Evolutionary conservation across 78 protist genomes (phyloP).

Genomic region (Dictyostelium firmibasis): DNA sequence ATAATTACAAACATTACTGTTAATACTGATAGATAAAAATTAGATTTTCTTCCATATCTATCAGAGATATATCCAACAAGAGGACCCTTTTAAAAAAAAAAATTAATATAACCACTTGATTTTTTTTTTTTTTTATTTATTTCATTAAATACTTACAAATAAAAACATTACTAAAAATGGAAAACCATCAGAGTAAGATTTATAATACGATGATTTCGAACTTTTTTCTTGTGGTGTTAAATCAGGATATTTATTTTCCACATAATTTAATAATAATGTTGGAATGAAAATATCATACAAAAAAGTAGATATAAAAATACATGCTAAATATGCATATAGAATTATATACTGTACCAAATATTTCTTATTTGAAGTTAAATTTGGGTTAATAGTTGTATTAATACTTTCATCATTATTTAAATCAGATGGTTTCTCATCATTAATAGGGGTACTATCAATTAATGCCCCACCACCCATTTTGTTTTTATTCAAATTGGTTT

Average conservation of each 20-base stretch:
- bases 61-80: not conserved
- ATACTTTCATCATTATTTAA: not conserved
- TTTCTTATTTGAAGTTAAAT: not conserved
- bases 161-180: conserved; percentile 16
- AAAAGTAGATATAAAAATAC: not conserved
- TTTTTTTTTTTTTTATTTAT: no score
- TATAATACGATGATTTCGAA: not conserved
- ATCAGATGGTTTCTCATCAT: not conserved
- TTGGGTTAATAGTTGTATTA: not conserved
- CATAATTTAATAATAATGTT: not conserved
- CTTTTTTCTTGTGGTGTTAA: not conserved
- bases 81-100: not conserved
- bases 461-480: not conserved
- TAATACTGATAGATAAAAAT: not conserved
- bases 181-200: not conserved
- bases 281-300: not conserved
- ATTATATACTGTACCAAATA: not conserved
- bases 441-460: not conserved
- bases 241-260: not conserved
- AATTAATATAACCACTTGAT: not conserved
- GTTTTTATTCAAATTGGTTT: not conserved
- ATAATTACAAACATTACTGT: not conserved
- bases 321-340: not conserved
- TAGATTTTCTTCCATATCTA: conserved; percentile 41
- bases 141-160: not conserved